Evolutionary conservation across 2,329 filamentous ascomycete species (phyloP).

Genomic region (Paramyrothecium sp.): DNA sequence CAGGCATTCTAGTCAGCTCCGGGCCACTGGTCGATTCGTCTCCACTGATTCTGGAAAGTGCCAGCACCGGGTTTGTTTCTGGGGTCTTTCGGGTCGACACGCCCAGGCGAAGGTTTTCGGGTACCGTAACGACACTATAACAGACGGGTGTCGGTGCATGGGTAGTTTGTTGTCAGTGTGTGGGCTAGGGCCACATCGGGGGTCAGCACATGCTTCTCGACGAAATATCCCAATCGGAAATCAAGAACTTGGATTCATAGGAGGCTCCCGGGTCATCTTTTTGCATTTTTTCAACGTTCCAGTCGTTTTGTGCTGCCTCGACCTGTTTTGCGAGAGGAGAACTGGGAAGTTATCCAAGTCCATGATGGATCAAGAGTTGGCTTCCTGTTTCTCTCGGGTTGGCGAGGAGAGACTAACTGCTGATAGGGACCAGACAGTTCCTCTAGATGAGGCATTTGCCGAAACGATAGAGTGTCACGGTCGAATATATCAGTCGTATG

Average conservation of each 20-base stretch:
- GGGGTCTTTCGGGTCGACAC: not conserved
- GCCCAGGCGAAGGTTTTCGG: not conserved
- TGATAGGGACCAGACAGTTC: constrained; percentile 45
- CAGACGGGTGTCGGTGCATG: constrained; percentile 20
- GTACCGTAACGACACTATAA: constrained; percentile 16
- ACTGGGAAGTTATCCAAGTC: not conserved
- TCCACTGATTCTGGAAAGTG: not conserved
- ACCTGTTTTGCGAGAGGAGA: no score
- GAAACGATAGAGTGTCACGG: constrained; percentile 60
- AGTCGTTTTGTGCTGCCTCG: no score
- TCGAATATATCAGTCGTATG: constrained; percentile 66
- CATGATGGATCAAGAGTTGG: not conserved
- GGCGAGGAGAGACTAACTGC: not conserved
- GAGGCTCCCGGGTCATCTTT: not conserved
- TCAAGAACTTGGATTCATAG: not conserved
- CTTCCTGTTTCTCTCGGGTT: not conserved
- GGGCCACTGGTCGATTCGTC: not conserved
- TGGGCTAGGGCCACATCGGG: constrained; percentile 27
- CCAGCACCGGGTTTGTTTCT: not conserved
- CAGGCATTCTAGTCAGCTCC: not conserved
- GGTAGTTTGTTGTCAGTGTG: constrained; percentile 24
- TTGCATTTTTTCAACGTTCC: no score
- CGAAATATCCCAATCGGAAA: not conserved
- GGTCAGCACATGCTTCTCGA: constrained; percentile 27
- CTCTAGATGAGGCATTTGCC: constrained; percentile 57